These are phyloP conservation scores for Circinella umbellata DNA, from an alignment of 371 early-diverging fungal genomes.

Conservation along the genomic window DNA sequence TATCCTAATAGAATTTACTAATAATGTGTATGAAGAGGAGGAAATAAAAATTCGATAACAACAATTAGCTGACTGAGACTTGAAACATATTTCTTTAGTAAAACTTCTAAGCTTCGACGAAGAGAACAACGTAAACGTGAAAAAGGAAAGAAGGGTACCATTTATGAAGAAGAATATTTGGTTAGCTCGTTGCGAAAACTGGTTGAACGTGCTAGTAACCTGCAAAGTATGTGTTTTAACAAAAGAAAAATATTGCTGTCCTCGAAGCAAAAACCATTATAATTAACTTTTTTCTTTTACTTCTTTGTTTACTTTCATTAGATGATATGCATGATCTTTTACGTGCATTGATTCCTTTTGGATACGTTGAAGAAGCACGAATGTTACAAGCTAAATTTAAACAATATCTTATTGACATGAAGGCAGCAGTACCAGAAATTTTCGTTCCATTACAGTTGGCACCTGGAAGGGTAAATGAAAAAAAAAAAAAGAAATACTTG, in stretches of 20 bases:
- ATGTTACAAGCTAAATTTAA: constrained; percentile 50
- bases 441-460: constrained; percentile 53
- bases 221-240: constrained; percentile 44
- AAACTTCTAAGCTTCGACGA: constrained; percentile 73
- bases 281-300: not conserved
- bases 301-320: constrained; percentile 12
- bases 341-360: constrained; percentile 50
- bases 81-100: constrained; percentile 36
- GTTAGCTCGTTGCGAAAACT: constrained; percentile 68
- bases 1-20: not conserved
- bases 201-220: constrained; percentile 48
- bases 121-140: constrained; percentile 78
- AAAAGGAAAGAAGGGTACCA: constrained; percentile 86
- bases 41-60: no score
- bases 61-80: no score
- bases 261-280: not conserved
- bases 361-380: constrained; percentile 50
- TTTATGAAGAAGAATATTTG: constrained; percentile 91
- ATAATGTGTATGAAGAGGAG: no score
- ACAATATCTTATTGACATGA: constrained; percentile 37
- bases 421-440: constrained; percentile 33
- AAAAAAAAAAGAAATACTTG: not conserved
- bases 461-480: constrained; percentile 35
- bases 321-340: constrained; percentile 47
- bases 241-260: not conserved